Conservation (phyloP, 306 rosid genomes). For the Hylodesmum podocarpum region DNA sequence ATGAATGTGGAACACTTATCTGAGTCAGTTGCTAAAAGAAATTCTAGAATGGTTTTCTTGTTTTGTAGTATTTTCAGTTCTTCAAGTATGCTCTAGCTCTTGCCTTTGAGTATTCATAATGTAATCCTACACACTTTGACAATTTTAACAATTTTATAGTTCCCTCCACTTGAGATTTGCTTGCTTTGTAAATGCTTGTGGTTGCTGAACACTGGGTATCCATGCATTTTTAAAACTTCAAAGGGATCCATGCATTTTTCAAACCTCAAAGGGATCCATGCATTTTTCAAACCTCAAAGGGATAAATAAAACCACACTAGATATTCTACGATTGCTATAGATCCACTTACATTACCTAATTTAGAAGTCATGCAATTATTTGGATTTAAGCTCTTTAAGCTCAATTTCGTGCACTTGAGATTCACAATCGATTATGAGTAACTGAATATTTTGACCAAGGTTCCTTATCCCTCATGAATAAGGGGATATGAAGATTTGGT, state of each 20-base stretch:
- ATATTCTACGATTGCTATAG: neutral
- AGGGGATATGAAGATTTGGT: neutral
- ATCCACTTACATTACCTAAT: neutral
- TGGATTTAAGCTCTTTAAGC: slow-evolving; percentile 4
- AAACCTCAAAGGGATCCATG: neutral
- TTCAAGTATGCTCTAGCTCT: slow-evolving; percentile 1
- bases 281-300: neutral
- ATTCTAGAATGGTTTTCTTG: slow-evolving; percentile 18
- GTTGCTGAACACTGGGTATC: neutral
- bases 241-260: slow-evolving; percentile 4
- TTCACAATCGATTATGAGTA: neutral
- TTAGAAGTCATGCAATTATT: neutral
- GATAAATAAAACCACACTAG: slow-evolving; percentile 1
- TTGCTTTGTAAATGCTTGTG: neutral
- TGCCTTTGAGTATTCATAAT: neutral
- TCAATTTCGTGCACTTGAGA: neutral
- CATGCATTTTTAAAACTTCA: neutral
- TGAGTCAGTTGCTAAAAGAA: slow-evolving; percentile 4
- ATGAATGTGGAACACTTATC: slow-evolving; percentile 14
- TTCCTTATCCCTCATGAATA: neutral
- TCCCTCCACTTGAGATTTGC: neutral
- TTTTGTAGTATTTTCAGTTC: slow-evolving; percentile 4
- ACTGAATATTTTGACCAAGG: neutral
- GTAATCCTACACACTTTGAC: neutral
- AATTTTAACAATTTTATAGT: neutral